Evolutionary conservation across 768 basidiomycete genomes (phyloP).

Genomic region (Tephrocybe sp.): DNA sequence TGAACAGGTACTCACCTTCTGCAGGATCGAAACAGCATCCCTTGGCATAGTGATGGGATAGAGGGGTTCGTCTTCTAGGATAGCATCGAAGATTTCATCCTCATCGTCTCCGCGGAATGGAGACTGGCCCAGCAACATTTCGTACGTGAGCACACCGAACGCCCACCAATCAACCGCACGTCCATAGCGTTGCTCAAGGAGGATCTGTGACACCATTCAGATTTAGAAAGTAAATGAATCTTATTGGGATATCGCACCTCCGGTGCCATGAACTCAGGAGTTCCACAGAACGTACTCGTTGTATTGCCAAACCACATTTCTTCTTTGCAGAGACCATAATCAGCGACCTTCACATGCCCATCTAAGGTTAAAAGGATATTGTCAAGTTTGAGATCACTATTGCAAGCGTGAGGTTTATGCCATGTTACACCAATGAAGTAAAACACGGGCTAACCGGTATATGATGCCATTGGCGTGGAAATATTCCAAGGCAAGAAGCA

Average conservation of each 20-base stretch:
- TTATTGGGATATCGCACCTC: conserved; percentile 57
- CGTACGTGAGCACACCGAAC: conserved; percentile 96
- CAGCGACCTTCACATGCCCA: conserved; percentile 97
- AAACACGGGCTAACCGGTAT: conserved; percentile 67
- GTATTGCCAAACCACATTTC: conserved; percentile 97
- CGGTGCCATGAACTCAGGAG: conserved; percentile 99
- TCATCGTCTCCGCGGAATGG: conserved; percentile 99
- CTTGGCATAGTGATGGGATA: conserved; percentile 99
- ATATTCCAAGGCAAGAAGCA: conserved; percentile 92
- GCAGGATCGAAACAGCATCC: conserved; percentile 92
- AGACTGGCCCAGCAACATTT: conserved; percentile 98
- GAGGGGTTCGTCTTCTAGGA: conserved; percentile 95
- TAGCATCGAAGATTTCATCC: conserved; percentile 99
- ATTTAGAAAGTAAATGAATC: not conserved
- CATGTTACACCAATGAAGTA: not conserved
- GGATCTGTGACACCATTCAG: conserved; percentile 55
- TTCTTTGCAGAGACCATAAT: conserved; percentile 99
- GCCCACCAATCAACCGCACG: conserved; percentile 99
- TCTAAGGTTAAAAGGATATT: conserved; percentile 96
- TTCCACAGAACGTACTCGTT: conserved; percentile 98
- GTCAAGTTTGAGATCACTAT: conserved; percentile 93
- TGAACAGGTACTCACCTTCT: conserved; percentile 59
- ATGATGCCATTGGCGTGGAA: conserved; percentile 99
- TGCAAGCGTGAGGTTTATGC: conserved; percentile 2
- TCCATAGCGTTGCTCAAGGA: conserved; percentile 98